phyloP scores from a whole-genome alignment of 805 yeast genomes.

The Cyberlindnera suaveolens region DNA sequence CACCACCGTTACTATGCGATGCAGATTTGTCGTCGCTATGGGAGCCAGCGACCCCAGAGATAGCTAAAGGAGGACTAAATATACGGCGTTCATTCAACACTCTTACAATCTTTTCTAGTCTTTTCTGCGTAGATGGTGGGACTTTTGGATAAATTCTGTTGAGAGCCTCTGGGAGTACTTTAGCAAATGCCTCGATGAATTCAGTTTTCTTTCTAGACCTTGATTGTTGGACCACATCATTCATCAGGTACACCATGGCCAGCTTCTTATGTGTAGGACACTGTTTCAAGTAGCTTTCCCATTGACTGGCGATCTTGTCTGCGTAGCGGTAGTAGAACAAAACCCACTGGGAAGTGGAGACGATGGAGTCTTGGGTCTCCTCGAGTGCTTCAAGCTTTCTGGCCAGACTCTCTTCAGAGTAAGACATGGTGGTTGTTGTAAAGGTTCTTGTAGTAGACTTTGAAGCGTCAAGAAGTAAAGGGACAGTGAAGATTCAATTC shows the following conservation, averaged over 20 bases:
- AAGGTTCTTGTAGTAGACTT: too few relatives aligned
- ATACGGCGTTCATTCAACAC: slow-evolving; percentile 55
- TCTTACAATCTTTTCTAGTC: slow-evolving; percentile 42
- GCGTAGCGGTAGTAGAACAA: slow-evolving; percentile 62
- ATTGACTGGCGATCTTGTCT: slow-evolving; percentile 41
- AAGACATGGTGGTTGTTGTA: slow-evolving; percentile 31
- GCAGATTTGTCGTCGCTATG: neutral
- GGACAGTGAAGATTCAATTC: too few relatives aligned
- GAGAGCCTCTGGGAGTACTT: slow-evolving; percentile 39
- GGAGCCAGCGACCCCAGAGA: slow-evolving; percentile 5
- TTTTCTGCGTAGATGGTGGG: slow-evolving; percentile 20
- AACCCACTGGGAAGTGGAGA: slow-evolving; percentile 68
- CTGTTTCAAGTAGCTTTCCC: slow-evolving; percentile 36
- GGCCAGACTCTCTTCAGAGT: slow-evolving; percentile 41
- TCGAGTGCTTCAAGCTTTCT: slow-evolving; percentile 41
- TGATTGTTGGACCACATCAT: slow-evolving; percentile 79
- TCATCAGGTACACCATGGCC: slow-evolving; percentile 62
- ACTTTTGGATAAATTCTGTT: slow-evolving; percentile 19
- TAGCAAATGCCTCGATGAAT: slow-evolving; percentile 51
- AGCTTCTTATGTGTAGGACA: slow-evolving; percentile 39
- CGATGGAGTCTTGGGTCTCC: slow-evolving; percentile 69
- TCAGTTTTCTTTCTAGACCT: slow-evolving; percentile 54
- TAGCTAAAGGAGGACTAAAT: slow-evolving; percentile 23
- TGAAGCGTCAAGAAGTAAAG: too few relatives aligned
- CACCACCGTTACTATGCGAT: neutral